Percentiles rank a stretch among this genome's conserved stretches.
Evolutionary conservation across 129 eudicot genomes (phyloP).

Genomic region (Lactuca saligna): DNA sequence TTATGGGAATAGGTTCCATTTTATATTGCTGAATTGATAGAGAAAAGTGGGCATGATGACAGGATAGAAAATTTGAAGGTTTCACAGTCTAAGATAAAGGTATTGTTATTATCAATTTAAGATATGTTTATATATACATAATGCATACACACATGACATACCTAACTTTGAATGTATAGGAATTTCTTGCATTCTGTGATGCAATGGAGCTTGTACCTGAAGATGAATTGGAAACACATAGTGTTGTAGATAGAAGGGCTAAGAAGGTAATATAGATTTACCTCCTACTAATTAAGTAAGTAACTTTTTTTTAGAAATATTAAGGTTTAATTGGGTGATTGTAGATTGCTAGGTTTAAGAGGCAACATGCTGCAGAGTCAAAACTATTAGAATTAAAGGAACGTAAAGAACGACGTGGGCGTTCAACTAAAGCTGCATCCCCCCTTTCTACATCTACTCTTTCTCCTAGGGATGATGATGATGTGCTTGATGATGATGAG

Average conservation of each 20-base stretch:
- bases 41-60: conserved; percentile 64
- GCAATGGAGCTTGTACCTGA: conserved; percentile 89
- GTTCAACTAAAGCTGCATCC: conserved; percentile 93
- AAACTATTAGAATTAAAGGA: conserved; percentile 77
- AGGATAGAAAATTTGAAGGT: conserved; percentile 66
- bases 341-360: conserved; percentile 86
- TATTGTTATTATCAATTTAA: conserved; percentile 6
- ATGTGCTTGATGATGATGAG: conserved; percentile 54
- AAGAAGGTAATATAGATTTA: conserved; percentile 52
- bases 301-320: too few relatives aligned
- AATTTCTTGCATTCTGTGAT: conserved; percentile 85
- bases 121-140: not conserved
- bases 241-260: conserved; percentile 72
- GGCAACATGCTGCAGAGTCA: conserved; percentile 90
- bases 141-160: not conserved
- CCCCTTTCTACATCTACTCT: conserved; percentile 57
- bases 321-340: not conserved
- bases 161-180: conserved; percentile 41
- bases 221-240: conserved; percentile 61
- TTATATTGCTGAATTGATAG: conserved; percentile 73
- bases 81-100: conserved; percentile 84
- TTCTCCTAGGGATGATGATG: conserved; percentile 76
- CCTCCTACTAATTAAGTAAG: not conserved
- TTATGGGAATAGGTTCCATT: conserved; percentile 68
- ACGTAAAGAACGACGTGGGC: conserved; percentile 88